Evolutionary conservation across 73 alveolate species (phyloP).

Genomic region (Paramecium pentaurelia): DNA sequence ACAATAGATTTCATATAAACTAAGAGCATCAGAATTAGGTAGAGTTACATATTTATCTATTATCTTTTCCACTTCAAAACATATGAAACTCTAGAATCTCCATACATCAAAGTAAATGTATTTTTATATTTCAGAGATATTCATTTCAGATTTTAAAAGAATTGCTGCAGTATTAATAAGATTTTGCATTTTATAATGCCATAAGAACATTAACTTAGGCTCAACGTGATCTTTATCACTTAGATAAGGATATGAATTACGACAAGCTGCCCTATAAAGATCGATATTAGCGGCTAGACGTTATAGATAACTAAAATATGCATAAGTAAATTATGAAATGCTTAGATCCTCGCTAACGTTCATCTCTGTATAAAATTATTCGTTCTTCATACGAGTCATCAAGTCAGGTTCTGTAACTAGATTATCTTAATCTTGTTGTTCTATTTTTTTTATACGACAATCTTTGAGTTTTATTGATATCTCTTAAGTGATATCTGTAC

Average conservation of each 20-base stretch:
- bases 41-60: neutral
- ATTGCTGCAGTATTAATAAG: neutral
- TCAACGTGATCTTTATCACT: neutral
- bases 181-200: slow-evolving; percentile 34
- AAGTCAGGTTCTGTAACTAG: slow-evolving; percentile 9
- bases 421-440: neutral
- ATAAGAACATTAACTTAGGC: slow-evolving; percentile 30
- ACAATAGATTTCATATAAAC: neutral
- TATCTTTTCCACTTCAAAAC: neutral
- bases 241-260: neutral
- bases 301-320: neutral
- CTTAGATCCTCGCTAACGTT: neutral
- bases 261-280: slow-evolving; percentile 14
- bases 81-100: neutral
- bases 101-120: neutral
- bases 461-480: slow-evolving; percentile 9
- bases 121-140: neutral
- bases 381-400: neutral
- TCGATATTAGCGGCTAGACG: slow-evolving; percentile 31
- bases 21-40: slow-evolving; percentile 31
- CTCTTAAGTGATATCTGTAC: neutral
- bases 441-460: neutral
- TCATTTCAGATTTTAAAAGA: neutral
- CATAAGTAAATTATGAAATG: neutral
- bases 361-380: neutral